Base-by-base conservation (phyloP, 176 grass and related monocot species). In the Triticum dicoccoides region DNA sequence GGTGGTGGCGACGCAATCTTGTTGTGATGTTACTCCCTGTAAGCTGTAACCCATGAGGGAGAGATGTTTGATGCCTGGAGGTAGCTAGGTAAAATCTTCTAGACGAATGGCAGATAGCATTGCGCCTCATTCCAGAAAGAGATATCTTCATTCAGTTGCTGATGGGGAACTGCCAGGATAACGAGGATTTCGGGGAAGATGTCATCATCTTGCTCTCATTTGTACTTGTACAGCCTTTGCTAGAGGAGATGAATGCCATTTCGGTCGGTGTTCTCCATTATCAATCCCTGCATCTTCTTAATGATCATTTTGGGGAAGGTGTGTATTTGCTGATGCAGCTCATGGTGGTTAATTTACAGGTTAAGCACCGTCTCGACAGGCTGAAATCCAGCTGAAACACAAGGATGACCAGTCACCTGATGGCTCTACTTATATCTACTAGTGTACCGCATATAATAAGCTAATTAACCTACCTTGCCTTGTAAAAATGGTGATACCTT, bases 201-300 rank as follows among this genome's bases (percentile, higher is more conserved):
- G 88, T 68, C 37, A 91, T 85, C 78, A 87, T 44, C 54, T 62
- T 94, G 35, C 15, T 78, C 73, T 73, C 79, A 32, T 37, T 91
- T 70, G 38, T 94, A 65, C 81, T 27, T 27, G 27, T 27, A 27
- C 27, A 94, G 80, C 88, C 90, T 62, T 21, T 92, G 11, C 76
- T 97, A 29, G 88, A 92, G 54, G 90, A 97, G 83, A 87, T 62
- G 11, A 89, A 96, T 69, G 76, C 82, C 30, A 21, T 91, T 81
- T 89, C 68, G 94, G 94, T 96, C 30, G 77, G 83, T 47, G n/a
- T 37, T 89, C 76, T 33, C 15, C 80, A 52, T 52, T 17, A 66
- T 17, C 39, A 5, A 6, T 5, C 5, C 51, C 15, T 54, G 4
- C 9, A 73, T 30, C 18, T 44, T 0, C 38, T 63, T 88, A 20